Evolutionary conservation across 108 stramenopile species (phyloP), one percentile per base, ranked within the genome.

Genomic region (Schizochytrium sp.): DNA sequence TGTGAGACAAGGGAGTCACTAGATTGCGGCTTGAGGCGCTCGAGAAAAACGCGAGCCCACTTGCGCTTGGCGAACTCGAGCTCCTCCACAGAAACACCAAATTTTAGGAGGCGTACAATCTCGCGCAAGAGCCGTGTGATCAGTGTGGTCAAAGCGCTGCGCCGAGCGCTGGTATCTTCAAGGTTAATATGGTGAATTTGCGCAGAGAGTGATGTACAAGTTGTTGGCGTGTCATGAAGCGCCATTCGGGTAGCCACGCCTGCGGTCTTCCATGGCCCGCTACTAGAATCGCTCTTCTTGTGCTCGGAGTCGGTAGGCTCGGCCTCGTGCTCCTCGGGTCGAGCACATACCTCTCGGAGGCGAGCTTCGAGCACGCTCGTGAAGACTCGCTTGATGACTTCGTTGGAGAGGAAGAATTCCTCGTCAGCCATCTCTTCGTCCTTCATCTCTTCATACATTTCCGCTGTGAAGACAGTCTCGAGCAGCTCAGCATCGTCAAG

Each of bases 311-410:
- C 64, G 8, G 28, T 28, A 28, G 28, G 28, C 28, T 28, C 5
- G 47, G 76, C 50, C 13, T 83, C 76, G 2, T 83, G 76, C 5
- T 47, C 47, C 13, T 83, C 50, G 10, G 76, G 76, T 83, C 76
- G 19, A n/a, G 47, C 50, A 40, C 50, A 38, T 50, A 83, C 47
- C 76, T 83, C 76, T 47, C 76, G 76, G 2, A 83, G n/a, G 5
- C 76, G 76, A 17, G 76, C 76, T 42, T 83, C 76, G 17, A 83
- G 76, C 17, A 83, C 76, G 28, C 76, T 83, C 1, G 76, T 83
- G 40, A 83, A 83, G 47, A 83, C 76, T 5, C 53, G 76, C 53
- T 83, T 83, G 0, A 53, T 83, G 10, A 83, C 76, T 28, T 83
- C 50, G 50, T n/a, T 47, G 5, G 50, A 55, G 17, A 83, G 10